These are phyloP conservation scores for Cutaneotrichosporon dermatis DNA, from an alignment of 1,284 basidiomycete genomes.

Conservation along the genomic window DNA sequence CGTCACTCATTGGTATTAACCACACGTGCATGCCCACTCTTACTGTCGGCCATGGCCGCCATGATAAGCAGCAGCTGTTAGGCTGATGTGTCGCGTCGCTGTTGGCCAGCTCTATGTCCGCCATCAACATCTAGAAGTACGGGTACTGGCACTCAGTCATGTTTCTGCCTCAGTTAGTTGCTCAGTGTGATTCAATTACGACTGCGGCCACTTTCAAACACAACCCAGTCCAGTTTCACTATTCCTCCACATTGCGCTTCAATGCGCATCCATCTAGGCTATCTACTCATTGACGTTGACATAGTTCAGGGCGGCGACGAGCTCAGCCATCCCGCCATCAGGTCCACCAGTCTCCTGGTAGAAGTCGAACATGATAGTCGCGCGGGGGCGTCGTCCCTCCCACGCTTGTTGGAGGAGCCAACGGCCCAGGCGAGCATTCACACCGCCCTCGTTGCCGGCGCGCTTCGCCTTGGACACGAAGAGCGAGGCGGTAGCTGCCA, in stretches of 20 bases:
- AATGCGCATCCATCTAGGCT: background rate
- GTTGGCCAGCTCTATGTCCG: too few species aligned
- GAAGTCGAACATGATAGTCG: slow-evolving; percentile 42
- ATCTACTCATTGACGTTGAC: slow-evolving; percentile 7
- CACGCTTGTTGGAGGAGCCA: slow-evolving; percentile 59
- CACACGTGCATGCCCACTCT: too few species aligned
- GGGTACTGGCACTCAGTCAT: too few species aligned
- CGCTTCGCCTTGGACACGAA: background rate
- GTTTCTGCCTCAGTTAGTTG: too few species aligned
- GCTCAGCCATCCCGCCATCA: slow-evolving; percentile 14
- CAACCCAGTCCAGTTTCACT: too few species aligned
- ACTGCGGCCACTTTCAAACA: too few species aligned
- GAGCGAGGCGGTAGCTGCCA: slow-evolving; percentile 3
- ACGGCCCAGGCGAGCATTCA: slow-evolving; percentile 64
- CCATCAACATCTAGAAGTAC: too few species aligned
- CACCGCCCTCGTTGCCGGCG: slow-evolving; percentile 54
- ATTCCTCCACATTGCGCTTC: background rate
- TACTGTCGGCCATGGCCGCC: too few species aligned
- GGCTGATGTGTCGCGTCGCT: too few species aligned
- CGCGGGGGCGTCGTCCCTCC: slow-evolving; percentile 29
- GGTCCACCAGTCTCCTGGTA: slow-evolving; percentile 23
- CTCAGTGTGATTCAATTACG: too few species aligned
- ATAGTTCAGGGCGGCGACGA: slow-evolving; percentile 17
- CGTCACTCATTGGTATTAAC: too few species aligned
- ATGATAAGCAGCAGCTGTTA: too few species aligned